Base-by-base conservation (phyloP, 2,329 filamentous ascomycete species). In the Aspergillus eucalypticola region DNA sequence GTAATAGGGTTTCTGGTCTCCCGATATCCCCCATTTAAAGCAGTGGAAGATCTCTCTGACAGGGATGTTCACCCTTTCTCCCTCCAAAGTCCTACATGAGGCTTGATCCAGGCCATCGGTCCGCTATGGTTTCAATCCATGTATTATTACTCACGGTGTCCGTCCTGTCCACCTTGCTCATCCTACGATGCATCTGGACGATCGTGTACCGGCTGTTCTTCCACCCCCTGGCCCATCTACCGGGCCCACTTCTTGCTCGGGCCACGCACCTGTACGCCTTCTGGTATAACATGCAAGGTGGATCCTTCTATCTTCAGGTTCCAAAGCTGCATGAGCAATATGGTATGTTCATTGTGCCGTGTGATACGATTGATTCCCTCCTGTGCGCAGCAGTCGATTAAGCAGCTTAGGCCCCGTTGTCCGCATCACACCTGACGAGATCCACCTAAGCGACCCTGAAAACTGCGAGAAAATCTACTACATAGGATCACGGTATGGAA, bases 151-250 rank as follows among this genome's bases (percentile, higher is more conserved):
- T 55, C 13, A 13, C 64, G 11, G 38, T 19, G 32, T 39, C 39
- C 44, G 35, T 59, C 7, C 17, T 64, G 8, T 39, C 17, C 5
- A 25, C 41, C n/a, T 52, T 41, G 38, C 39, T 13, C n/a, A 32
- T 60, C 2, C 11, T 64, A 3, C 59, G 54, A 25, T 55, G 32
- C 19, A 11, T 55, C n/a, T 58, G 56, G 44, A 17, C 57, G 8
- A 62, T 60, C 11, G 42, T 67, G 13, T 71, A 70, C 62, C 68
- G 70, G 10, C 51, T 73, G 17, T 71, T 66, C 39, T 66, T 73
- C 52, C 69, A 71, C 49, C 71, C 70, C n/a, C 60, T 73, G 15
- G 66, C 70, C 5, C 66, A 65, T 23, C 60, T 71, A 44, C 70
- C 69, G 8, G 71, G 71, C 1, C 70, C 71, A 35, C 54, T 67